A percentile compares a stretch with the other conserved stretches of the same genome.
These are phyloP conservation scores for Diaporthe batatas DNA, from an alignment of 2,329 filamentous ascomycete genomes.

Conservation along the genomic window DNA sequence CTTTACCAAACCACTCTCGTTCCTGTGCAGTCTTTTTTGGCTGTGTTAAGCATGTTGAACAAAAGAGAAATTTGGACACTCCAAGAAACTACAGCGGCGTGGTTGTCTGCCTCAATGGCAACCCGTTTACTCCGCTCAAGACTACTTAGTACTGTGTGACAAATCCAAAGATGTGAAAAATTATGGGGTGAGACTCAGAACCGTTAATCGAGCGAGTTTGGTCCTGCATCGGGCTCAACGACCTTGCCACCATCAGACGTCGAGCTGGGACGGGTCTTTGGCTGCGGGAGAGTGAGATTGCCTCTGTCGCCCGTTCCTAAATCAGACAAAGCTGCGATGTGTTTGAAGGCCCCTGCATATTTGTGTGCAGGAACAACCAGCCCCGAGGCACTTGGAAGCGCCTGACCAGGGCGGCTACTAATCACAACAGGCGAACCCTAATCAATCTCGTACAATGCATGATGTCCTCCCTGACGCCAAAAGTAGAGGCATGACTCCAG, in stretches of 20 bases:
- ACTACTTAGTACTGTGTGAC: not conserved
- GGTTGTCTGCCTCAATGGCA: not conserved
- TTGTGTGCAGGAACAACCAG: not conserved
- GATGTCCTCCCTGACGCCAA: not conserved
- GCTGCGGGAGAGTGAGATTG: not conserved
- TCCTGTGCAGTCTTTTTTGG: not conserved
- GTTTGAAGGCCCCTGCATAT: conserved; percentile 1
- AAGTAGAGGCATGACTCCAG: not conserved
- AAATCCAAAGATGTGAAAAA: not conserved
- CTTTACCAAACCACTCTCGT: not conserved
- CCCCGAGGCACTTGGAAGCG: too few species aligned
- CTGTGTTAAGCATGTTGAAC: not conserved
- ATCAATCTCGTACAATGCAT: not conserved
- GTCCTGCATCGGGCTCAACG: conserved; percentile 1
- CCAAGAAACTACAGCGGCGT: not conserved
- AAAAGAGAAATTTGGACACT: too few species aligned
- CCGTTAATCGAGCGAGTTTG: not conserved
- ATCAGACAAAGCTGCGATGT: conserved; percentile 24
- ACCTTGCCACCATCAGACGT: conserved; percentile 13
- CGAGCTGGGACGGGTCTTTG: conserved; percentile 2
- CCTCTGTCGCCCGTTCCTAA: not conserved
- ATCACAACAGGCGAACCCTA: not conserved
- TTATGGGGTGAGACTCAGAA: not conserved
- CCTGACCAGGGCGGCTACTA: not conserved
- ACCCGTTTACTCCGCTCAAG: not conserved